Percentiles rank a stretch among this genome's conserved stretches.
phyloP scores from a whole-genome alignment of 495 filamentous ascomycete genomes.

The Tuber calosporum region DNA sequence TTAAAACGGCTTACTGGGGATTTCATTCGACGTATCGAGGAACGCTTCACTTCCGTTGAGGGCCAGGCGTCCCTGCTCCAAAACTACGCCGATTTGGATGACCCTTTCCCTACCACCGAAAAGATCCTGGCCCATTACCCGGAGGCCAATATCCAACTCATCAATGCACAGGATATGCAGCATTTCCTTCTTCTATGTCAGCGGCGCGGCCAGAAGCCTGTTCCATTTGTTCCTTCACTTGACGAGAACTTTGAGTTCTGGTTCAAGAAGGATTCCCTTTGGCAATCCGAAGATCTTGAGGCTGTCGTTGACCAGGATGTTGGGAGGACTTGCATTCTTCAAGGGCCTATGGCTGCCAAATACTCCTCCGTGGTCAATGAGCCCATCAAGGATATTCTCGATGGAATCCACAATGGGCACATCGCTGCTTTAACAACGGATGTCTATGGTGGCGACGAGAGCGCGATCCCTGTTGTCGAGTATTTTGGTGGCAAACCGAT shows the following conservation, averaged over 20 bases:
- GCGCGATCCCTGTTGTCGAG: conserved; percentile 73
- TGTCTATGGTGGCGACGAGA: conserved; percentile 65
- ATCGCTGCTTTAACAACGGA: conserved; percentile 72
- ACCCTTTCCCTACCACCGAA: conserved; percentile 69
- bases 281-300: conserved; percentile 95
- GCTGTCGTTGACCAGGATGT: conserved; percentile 95
- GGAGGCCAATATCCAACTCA: conserved; percentile 77
- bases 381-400: conserved; percentile 86
- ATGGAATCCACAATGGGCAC: conserved; percentile 78
- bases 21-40: conserved; percentile 92
- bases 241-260: conserved; percentile 96
- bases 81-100: conserved; percentile 76
- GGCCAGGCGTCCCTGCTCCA: conserved; percentile 71
- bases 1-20: conserved; percentile 76
- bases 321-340: conserved; percentile 86
- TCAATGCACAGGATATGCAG: conserved; percentile 95
- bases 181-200: conserved; percentile 92
- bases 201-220: conserved; percentile 87
- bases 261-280: conserved; percentile 99
- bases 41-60: conserved; percentile 68
- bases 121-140: conserved; percentile 75
- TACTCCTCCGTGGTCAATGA: conserved; percentile 85
- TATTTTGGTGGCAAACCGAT: conserved; percentile 86
- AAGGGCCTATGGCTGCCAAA: conserved; percentile 87
- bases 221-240: conserved; percentile 85